Evolutionary conservation across 331 rosid genomes (phyloP).

Genomic region (Erythrophleum ivorense): DNA sequence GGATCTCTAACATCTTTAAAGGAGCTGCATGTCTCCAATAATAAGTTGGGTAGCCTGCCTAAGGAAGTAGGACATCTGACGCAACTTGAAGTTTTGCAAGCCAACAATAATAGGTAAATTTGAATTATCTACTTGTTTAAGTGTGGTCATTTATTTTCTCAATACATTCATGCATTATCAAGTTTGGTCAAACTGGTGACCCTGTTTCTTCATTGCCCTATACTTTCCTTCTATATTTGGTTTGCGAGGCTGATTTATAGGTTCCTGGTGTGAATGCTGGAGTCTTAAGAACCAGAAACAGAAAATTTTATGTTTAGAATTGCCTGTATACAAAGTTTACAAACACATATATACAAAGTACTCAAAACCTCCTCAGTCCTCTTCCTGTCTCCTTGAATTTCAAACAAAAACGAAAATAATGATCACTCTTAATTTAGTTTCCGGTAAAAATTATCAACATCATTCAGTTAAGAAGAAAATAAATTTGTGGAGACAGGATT

Average conservation of each 20-base stretch:
- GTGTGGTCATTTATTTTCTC: conserved; percentile 17
- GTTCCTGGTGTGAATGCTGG: conserved; percentile 29
- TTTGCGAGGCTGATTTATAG: conserved; percentile 8
- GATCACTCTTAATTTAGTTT: neutral
- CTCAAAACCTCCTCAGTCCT: neutral
- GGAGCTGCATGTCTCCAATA: conserved; percentile 71
- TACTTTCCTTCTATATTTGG: neutral
- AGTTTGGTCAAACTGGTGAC: conserved; percentile 16
- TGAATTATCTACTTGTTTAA: conserved; percentile 7
- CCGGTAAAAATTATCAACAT: neutral
- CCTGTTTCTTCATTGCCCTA: conserved; percentile 1
- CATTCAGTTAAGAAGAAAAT: neutral
- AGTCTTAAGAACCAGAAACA: conserved; percentile 5
- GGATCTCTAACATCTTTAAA: conserved; percentile 67
- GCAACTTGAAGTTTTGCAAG: conserved; percentile 72
- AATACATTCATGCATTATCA: neutral
- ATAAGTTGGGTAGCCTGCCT: conserved; percentile 74
- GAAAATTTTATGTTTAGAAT: neutral
- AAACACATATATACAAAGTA: conserved; percentile 2
- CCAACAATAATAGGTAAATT: conserved; percentile 74
- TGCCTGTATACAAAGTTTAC: neutral
- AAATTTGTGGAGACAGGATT: neutral
- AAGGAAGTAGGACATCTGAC: conserved; percentile 65
- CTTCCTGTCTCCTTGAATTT: neutral
- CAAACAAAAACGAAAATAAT: neutral